phyloP scores from a whole-genome alignment of 2,329 filamentous ascomycete genomes.

The Colletotrichum costaricense region DNA sequence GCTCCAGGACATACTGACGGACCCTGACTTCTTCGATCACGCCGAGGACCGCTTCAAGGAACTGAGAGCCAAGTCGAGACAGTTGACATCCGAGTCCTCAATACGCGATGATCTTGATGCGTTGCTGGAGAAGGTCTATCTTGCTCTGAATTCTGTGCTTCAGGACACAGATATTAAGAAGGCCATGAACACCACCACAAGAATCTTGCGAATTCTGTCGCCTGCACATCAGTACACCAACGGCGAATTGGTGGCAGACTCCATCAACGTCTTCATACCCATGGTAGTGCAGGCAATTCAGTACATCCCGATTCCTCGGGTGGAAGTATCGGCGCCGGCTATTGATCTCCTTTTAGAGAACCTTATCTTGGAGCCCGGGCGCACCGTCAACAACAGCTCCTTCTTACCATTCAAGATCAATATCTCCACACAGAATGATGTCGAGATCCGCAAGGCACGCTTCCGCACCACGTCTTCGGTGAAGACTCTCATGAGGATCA shows the following conservation, averaged over 20 bases:
- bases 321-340: slow-evolving; percentile 87
- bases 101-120: slow-evolving; percentile 79
- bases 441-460: slow-evolving; percentile 84
- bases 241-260: slow-evolving; percentile 78
- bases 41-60: slow-evolving; percentile 67
- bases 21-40: slow-evolving; percentile 87
- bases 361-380: slow-evolving; percentile 87
- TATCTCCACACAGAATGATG: slow-evolving; percentile 85
- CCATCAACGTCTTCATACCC: slow-evolving; percentile 84
- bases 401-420: slow-evolving; percentile 89
- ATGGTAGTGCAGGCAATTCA: slow-evolving; percentile 82
- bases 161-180: slow-evolving; percentile 79
- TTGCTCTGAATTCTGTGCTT: slow-evolving; percentile 75
- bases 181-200: slow-evolving; percentile 73
- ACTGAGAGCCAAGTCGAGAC: slow-evolving; percentile 66
- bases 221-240: slow-evolving; percentile 74
- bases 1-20: slow-evolving; percentile 83
- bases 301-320: slow-evolving; percentile 87
- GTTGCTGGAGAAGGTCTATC: slow-evolving; percentile 75
- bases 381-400: slow-evolving; percentile 84
- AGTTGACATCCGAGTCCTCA: slow-evolving; percentile 74
- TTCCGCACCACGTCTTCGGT: slow-evolving; percentile 74
- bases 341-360: slow-evolving; percentile 91
- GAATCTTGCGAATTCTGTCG: slow-evolving; percentile 77
- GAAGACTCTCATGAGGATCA: slow-evolving; percentile 80